Conservation (phyloP, 495 filamentous ascomycete genomes). For the Aspergillus sclerotiicarbonarius region DNA sequence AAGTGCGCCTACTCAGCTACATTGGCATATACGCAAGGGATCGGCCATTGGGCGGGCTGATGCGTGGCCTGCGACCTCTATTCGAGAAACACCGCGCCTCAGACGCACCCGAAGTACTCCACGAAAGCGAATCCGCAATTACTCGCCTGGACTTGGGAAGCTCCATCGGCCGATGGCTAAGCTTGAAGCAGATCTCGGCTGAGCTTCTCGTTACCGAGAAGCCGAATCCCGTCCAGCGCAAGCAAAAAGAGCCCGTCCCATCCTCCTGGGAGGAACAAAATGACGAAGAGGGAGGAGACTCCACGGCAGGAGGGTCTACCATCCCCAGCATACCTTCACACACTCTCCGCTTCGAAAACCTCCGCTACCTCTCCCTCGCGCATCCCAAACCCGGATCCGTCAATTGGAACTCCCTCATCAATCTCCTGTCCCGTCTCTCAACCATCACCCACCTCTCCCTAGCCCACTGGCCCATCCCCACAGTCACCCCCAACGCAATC, state of each 20-base stretch:
- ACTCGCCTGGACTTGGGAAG: slow-evolving; percentile 61
- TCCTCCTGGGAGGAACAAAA: slow-evolving; percentile 37
- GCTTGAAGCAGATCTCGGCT: slow-evolving; percentile 55
- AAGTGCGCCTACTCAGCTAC: slow-evolving; percentile 61
- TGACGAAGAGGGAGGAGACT: slow-evolving; percentile 39
- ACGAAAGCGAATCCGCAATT: slow-evolving; percentile 47
- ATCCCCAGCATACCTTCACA: slow-evolving; percentile 47
- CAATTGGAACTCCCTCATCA: slow-evolving; percentile 68
- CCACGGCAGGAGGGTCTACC: slow-evolving; percentile 15
- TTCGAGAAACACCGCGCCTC: slow-evolving; percentile 20
- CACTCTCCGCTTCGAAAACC: slow-evolving; percentile 40
- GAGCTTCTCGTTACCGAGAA: slow-evolving; percentile 45
- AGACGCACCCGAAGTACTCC: slow-evolving; percentile 27
- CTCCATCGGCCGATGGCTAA: slow-evolving; percentile 58
- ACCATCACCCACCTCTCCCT: slow-evolving; percentile 75
- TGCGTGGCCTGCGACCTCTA: slow-evolving; percentile 33
- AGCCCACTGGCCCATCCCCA: slow-evolving; percentile 76
- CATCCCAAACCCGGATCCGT: slow-evolving; percentile 38
- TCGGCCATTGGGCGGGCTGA: slow-evolving; percentile 20
- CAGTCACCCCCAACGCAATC: slow-evolving; percentile 58
- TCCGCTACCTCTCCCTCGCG: slow-evolving; percentile 53
- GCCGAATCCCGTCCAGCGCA: slow-evolving; percentile 9
- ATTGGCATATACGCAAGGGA: slow-evolving; percentile 52
- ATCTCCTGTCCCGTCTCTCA: slow-evolving; percentile 57
- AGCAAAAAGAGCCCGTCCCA: slow-evolving; percentile 25